phyloP scores from a whole-genome alignment of 352 stramenopile genomes.

The Globisporangium rhizosaccharum region DNA sequence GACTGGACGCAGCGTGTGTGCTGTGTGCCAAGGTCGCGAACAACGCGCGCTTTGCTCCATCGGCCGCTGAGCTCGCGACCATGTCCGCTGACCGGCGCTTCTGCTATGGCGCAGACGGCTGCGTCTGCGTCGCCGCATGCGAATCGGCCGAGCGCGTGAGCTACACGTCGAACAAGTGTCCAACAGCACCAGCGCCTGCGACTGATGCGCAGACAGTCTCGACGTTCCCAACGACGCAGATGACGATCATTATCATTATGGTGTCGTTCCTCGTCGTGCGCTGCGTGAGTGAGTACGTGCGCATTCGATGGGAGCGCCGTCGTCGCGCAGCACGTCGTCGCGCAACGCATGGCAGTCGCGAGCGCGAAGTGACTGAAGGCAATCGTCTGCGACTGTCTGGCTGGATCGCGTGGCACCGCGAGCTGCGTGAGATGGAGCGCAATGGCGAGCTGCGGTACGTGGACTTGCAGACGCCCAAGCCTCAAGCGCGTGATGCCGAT shows the following conservation, averaged over 20 bases:
- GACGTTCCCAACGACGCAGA: neutral
- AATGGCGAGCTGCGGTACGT: slow-evolving; percentile 6
- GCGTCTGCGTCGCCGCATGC: slow-evolving; percentile 15
- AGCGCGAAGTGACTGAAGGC: neutral
- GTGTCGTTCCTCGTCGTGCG: slow-evolving; percentile 4
- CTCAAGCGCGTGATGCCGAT: neutral
- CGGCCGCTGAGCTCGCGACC: neutral
- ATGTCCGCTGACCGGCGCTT: slow-evolving; percentile 8
- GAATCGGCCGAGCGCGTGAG: slow-evolving; percentile 8
- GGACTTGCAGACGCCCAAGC: slow-evolving; percentile 5
- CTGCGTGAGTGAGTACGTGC: slow-evolving; percentile 7
- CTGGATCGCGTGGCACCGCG: slow-evolving; percentile 13
- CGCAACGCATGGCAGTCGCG: neutral
- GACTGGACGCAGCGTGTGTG: slow-evolving; percentile 6
- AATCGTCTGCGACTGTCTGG: slow-evolving; percentile 7
- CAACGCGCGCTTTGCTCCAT: slow-evolving; percentile 1
- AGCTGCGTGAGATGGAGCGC: slow-evolving; percentile 11
- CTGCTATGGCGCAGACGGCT: slow-evolving; percentile 10
- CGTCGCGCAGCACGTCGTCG: neutral
- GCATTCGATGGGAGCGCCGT: neutral
- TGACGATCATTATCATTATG: neutral
- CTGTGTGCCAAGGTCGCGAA: slow-evolving; percentile 6
- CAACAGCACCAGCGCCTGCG: neutral
- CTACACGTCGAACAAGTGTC: slow-evolving; percentile 5
- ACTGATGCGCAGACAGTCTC: neutral